A percentile compares a stretch with the other conserved stretches of the same genome.
Conservation (phyloP, 495 filamentous ascomycete species). For the Hypoxylon trugodes region DNA sequence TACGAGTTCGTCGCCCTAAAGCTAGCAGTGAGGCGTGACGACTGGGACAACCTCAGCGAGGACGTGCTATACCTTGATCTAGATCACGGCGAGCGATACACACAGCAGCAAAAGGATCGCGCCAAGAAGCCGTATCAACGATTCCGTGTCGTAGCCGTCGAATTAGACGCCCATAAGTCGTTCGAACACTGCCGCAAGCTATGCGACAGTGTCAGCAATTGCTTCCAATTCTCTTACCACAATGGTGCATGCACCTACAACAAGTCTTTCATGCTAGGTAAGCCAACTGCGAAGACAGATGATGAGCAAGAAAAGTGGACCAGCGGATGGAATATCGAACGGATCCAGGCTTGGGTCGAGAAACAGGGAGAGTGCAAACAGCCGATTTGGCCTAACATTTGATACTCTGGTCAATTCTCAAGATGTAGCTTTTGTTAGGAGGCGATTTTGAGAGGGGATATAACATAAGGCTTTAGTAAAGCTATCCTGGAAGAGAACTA, state of each 20-base stretch:
- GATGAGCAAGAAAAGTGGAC: constrained; percentile 24
- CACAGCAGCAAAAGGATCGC: constrained; percentile 39
- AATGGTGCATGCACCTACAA: constrained; percentile 44
- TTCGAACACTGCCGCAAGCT: constrained; percentile 52
- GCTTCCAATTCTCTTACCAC: constrained; percentile 50
- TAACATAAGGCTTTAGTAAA: neutral
- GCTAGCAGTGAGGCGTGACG: constrained; percentile 45
- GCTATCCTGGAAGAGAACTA: neutral
- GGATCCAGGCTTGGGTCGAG: constrained; percentile 45
- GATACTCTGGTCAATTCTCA: neutral
- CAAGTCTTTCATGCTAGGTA: constrained; percentile 45
- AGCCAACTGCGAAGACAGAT: constrained; percentile 36
- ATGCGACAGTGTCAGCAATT: constrained; percentile 51
- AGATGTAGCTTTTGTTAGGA: neutral
- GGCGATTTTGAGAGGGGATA: neutral
- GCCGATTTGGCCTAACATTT: constrained; percentile 46
- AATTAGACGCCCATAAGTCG: constrained; percentile 51
- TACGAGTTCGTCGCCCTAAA: constrained; percentile 50
- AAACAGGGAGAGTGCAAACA: constrained; percentile 41
- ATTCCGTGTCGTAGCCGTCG: constrained; percentile 41
- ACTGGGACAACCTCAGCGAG: constrained; percentile 61
- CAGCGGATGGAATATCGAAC: constrained; percentile 52
- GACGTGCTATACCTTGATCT: constrained; percentile 51
- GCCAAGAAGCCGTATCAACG: constrained; percentile 39
- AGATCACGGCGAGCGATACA: constrained; percentile 23